Percentiles rank a stretch among this genome's conserved stretches.
phyloP scores from a whole-genome alignment of 2,329 filamentous ascomycete species.

The Magnaporthiopsis poae region DNA sequence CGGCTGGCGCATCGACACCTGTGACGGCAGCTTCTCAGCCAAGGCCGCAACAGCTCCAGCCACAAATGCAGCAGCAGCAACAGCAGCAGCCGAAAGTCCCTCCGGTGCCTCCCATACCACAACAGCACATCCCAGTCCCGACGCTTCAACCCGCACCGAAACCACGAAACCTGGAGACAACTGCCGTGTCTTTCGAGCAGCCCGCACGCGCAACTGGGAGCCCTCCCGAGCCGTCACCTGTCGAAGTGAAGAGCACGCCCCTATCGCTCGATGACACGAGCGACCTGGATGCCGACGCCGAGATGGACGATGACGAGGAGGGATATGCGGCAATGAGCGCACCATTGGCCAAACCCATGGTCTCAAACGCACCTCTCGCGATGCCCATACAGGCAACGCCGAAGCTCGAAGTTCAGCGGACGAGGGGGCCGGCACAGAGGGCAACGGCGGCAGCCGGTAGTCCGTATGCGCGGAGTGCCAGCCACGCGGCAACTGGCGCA shows the following conservation, averaged over 20 bases:
- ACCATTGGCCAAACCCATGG: constrained; percentile 20
- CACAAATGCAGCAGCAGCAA: constrained; percentile 1
- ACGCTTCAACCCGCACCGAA: constrained; percentile 11
- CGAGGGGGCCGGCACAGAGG: constrained; percentile 27
- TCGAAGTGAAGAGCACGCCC: not conserved
- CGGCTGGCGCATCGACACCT: not conserved
- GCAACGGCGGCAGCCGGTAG: constrained; percentile 12
- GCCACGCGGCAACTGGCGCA: constrained; percentile 4
- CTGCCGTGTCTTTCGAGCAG: constrained; percentile 2
- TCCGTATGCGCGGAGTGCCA: constrained; percentile 5
- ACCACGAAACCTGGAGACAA: constrained; percentile 13
- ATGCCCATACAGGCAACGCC: constrained; percentile 15
- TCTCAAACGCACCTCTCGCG: constrained; percentile 25
- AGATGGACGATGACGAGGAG: constrained; percentile 51
- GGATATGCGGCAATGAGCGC: constrained; percentile 39
- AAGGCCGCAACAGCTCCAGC: not conserved
- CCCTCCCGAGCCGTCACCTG: not conserved
- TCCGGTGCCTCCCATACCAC: not conserved
- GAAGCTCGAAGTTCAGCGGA: constrained; percentile 25
- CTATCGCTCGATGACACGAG: constrained; percentile 10
- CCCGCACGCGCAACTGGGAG: not conserved
- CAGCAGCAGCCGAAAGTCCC: not conserved
- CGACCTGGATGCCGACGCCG: constrained; percentile 24
- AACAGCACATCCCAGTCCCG: not conserved
- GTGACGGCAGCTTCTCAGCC: not conserved